Percentiles rank a stretch among this genome's conserved stretches.
phyloP scores from a whole-genome alignment of 768 basidiomycete species.

The Lactarius sp. region DNA sequence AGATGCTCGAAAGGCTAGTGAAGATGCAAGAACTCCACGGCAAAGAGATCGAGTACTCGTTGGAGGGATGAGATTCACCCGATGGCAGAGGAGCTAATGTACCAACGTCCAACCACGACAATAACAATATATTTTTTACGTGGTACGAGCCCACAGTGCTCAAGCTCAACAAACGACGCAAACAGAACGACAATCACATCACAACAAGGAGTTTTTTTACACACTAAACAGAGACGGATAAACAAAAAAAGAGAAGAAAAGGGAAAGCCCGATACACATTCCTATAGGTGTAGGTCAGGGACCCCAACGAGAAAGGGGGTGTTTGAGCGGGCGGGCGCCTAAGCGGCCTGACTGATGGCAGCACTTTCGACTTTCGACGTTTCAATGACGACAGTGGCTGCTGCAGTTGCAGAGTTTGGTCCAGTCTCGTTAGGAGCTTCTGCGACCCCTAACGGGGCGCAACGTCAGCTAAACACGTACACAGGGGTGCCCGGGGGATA shows the following conservation, averaged over 20 bases:
- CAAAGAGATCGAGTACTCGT: slow-evolving; percentile 50
- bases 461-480: not conserved
- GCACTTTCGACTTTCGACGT: not conserved
- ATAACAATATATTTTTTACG: slow-evolving; percentile 22
- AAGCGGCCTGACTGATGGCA: slow-evolving; percentile 11
- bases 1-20: slow-evolving; percentile 58
- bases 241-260: slow-evolving; percentile 8
- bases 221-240: slow-evolving; percentile 8
- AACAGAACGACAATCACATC: slow-evolving; percentile 2
- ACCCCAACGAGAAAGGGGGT: slow-evolving; percentile 1
- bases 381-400: slow-evolving; percentile 16
- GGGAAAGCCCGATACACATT: not conserved
- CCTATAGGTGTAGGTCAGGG: not conserved
- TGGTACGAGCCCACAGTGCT: not conserved
- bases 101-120: slow-evolving; percentile 7
- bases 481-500: not conserved
- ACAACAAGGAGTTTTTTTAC: slow-evolving; percentile 8
- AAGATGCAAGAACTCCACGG: slow-evolving; percentile 42
- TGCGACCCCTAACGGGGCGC: not conserved
- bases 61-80: slow-evolving; percentile 29
- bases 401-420: slow-evolving; percentile 5
- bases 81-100: not conserved
- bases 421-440: slow-evolving; percentile 9
- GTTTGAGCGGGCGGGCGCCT: slow-evolving; percentile 1
- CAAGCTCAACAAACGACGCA: slow-evolving; percentile 4